Evolutionary conservation across 140 eudicot genomes (phyloP), one percentile per base, ranked within the genome.

Genomic region (Eryngium alpinum): DNA sequence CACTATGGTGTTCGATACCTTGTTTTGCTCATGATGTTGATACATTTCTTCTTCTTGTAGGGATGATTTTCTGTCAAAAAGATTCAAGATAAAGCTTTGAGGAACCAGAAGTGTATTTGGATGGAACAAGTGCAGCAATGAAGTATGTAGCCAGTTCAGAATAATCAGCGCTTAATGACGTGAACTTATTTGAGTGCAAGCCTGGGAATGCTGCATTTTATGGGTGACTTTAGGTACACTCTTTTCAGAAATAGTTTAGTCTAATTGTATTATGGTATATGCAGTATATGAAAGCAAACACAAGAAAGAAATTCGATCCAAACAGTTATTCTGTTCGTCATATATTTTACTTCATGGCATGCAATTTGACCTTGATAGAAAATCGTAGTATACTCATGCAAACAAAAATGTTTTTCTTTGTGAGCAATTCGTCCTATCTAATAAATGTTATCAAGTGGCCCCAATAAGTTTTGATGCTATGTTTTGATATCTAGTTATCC

Each of bases 51-150:
- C 34, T 32, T 71, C 49, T 71, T 71, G 76, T 71, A 71, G 76
- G 76, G 76, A 71, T 33, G 76, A 71, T 71, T 71, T 71, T 3
- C 50, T 71, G 50, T 71, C 76, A 33, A 71, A 71, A 33, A 49
- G 76, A 33, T 71, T 71, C 22, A 71, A 71, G 76, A 49, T 71
- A 25, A 71, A 71, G 76, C 76, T 71, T 32, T 71, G 5, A 71
- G 51, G 76, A 71, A 33, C 44, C 50, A 71, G 76, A 71, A 71
- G 76, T 33, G n/a, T 21, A 71, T 19, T 33, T 19, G 76, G 51
- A 2, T 15, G 33, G 34, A 71, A 18, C 76, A 71, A 33, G 76
- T 5, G 46, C 21, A 19, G 9, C 33, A 29, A 33, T 31, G 50
- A 32, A 49, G 76, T 32, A 16, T 44, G 25, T 71, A 71, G 51